These are phyloP conservation scores for Epichloe uncinata DNA, from an alignment of 2,329 filamentous ascomycete species.

Conservation along the genomic window DNA sequence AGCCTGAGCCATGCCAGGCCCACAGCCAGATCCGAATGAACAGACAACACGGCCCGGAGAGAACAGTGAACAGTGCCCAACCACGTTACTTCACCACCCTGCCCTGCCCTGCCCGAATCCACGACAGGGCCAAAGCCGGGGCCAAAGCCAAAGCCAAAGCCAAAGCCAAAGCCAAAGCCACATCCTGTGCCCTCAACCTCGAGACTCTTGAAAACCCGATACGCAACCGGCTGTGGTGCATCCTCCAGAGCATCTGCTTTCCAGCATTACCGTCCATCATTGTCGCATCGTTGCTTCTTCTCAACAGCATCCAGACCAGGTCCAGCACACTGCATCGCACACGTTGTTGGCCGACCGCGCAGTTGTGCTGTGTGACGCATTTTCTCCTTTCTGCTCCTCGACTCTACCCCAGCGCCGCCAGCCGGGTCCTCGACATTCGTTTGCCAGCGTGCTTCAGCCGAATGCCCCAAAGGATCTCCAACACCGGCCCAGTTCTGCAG, in stretches of 20 bases:
- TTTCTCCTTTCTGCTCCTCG: constrained; percentile 3
- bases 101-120: constrained; percentile 1
- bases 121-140: too few relatives aligned
- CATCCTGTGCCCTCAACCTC: not conserved
- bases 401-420: not conserved
- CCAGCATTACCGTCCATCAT: not conserved
- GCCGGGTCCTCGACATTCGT: not conserved
- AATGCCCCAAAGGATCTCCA: constrained; percentile 4
- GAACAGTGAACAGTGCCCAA: not conserved
- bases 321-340: constrained; percentile 1
- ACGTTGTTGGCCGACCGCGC: constrained; percentile 1
- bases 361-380: constrained; percentile 2
- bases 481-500: constrained; percentile 3
- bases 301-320: not conserved
- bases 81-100: not conserved
- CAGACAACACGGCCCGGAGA: too few relatives aligned
- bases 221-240: not conserved
- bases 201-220: not conserved
- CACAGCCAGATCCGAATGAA: too few relatives aligned
- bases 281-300: not conserved
- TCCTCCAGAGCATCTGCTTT: not conserved
- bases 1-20: too few relatives aligned
- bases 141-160: too few relatives aligned
- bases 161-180: not conserved
- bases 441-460: constrained; percentile 3